Evolutionary conservation across 257 asterid species (phyloP).

Genomic region (Solanum habrochaites): DNA sequence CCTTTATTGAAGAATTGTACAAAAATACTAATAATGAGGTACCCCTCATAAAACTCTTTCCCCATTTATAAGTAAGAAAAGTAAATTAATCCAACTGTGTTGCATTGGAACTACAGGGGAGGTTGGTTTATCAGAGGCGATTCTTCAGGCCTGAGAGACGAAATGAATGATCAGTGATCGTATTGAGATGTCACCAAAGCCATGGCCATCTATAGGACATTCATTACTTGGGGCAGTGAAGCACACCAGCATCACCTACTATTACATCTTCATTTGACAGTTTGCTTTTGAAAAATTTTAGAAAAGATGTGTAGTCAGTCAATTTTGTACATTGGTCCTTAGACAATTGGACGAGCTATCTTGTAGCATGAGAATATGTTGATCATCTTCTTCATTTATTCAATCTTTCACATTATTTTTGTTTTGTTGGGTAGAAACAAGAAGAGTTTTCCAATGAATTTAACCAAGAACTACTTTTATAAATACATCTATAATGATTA

Average conservation of each 20-base stretch:
- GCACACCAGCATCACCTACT: slow-evolving; percentile 2
- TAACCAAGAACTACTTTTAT: no score
- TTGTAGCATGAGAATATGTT: neutral
- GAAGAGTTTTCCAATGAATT: neutral
- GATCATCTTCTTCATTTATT: neutral
- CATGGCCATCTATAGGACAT: slow-evolving; percentile 78
- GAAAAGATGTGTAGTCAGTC: neutral
- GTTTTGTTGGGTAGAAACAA: neutral
- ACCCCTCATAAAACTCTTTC: neutral
- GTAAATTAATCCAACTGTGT: neutral
- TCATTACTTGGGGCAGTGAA: slow-evolving; percentile 61
- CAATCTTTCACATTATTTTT: neutral
- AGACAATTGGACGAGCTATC: neutral
- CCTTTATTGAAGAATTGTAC: slow-evolving; percentile 64
- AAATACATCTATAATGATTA: neutral
- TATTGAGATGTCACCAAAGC: slow-evolving; percentile 71
- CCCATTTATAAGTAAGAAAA: neutral
- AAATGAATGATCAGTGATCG: slow-evolving; percentile 83
- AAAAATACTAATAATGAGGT: slow-evolving; percentile 71
- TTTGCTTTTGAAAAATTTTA: neutral
- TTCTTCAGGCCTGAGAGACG: slow-evolving; percentile 70
- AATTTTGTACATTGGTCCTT: neutral
- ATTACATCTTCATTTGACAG: neutral
- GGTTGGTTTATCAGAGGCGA: slow-evolving; percentile 37
- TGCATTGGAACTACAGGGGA: slow-evolving; percentile 41